Evolutionary conservation across 2,329 filamentous ascomycete species (phyloP).

Genomic region (Cladosporium halotolerans): DNA sequence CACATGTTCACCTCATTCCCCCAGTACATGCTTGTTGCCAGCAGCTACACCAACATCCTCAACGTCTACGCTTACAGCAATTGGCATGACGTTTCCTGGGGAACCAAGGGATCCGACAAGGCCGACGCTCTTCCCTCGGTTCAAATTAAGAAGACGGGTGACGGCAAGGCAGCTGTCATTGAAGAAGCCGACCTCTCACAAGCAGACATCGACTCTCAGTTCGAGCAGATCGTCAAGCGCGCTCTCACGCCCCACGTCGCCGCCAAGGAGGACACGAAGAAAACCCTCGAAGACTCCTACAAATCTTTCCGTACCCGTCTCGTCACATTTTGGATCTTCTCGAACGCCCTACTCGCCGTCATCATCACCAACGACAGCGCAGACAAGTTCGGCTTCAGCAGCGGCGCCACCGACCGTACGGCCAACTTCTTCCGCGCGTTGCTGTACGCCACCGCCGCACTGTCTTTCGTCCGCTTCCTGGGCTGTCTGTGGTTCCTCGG

Average conservation of each 20-base stretch:
- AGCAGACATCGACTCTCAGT: slow-evolving; percentile 96
- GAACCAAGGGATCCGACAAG: slow-evolving; percentile 98
- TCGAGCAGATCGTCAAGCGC: slow-evolving; percentile 91
- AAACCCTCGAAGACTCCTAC: slow-evolving; percentile 94
- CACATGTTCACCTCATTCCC: slow-evolving; percentile 99
- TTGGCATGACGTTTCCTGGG: slow-evolving; percentile 99
- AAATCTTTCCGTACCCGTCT: slow-evolving; percentile 98
- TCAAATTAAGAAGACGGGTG: slow-evolving; percentile 76
- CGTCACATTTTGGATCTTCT: slow-evolving; percentile 93
- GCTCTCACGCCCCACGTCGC: slow-evolving; percentile 78
- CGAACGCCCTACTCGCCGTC: slow-evolving; percentile 78
- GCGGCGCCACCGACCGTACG: slow-evolving; percentile 62
- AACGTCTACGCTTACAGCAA: slow-evolving; percentile 99
- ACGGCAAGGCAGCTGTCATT: slow-evolving; percentile 79
- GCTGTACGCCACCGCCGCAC: slow-evolving; percentile 77
- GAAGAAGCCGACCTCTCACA: slow-evolving; percentile 96
- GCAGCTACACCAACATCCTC: slow-evolving; percentile 97
- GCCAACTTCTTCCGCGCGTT: slow-evolving; percentile 87
- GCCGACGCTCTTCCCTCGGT: slow-evolving; percentile 87
- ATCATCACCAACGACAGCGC: slow-evolving; percentile 85
- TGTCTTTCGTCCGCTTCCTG: slow-evolving; percentile 82
- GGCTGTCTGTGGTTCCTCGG: slow-evolving; percentile 94
- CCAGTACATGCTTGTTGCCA: slow-evolving; percentile 85
- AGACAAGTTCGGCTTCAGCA: slow-evolving; percentile 71
- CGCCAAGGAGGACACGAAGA: slow-evolving; percentile 70